Percentiles rank a stretch among this genome's conserved stretches.
Evolutionary conservation across 768 basidiomycete genomes (phyloP).

Genomic region (Clathrus columnatus): DNA sequence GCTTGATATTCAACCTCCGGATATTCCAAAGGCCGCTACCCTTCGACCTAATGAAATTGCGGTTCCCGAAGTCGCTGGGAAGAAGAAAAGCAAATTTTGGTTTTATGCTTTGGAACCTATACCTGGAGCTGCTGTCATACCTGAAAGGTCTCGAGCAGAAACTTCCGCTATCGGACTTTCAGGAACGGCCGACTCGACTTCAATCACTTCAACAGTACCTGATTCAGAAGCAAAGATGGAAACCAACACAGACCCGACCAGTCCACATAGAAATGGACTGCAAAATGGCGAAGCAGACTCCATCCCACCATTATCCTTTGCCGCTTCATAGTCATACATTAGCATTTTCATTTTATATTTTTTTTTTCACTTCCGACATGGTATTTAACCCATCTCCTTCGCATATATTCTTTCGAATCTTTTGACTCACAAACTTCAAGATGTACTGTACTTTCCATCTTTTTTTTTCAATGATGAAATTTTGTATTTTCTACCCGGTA

Average conservation of each 20-base stretch:
- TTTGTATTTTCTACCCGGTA: background rate
- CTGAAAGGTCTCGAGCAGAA: background rate
- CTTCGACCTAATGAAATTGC: constrained; percentile 66
- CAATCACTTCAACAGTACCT: background rate
- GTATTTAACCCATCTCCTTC: background rate
- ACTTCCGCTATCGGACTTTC: background rate
- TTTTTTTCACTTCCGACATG: background rate
- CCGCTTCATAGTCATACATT: no score
- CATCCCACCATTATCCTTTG: background rate
- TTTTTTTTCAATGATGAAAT: background rate
- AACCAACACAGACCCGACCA: background rate
- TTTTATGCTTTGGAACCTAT: constrained; percentile 78
- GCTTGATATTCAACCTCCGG: constrained; percentile 22
- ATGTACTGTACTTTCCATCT: background rate
- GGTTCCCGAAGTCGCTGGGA: constrained; percentile 68
- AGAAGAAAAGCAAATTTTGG: constrained; percentile 84
- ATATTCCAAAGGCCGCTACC: constrained; percentile 39
- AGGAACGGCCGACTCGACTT: background rate
- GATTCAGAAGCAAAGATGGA: background rate
- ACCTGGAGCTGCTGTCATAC: constrained; percentile 25
- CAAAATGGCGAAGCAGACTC: background rate
- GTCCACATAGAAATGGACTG: no score
- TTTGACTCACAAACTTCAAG: background rate
- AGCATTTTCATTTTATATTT: no score
- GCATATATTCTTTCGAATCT: no score